Evolutionary conservation across 176 grass and related monocot species (phyloP), one percentile per base, ranked within the genome.

Genomic region (Cymbopogon citratus): DNA sequence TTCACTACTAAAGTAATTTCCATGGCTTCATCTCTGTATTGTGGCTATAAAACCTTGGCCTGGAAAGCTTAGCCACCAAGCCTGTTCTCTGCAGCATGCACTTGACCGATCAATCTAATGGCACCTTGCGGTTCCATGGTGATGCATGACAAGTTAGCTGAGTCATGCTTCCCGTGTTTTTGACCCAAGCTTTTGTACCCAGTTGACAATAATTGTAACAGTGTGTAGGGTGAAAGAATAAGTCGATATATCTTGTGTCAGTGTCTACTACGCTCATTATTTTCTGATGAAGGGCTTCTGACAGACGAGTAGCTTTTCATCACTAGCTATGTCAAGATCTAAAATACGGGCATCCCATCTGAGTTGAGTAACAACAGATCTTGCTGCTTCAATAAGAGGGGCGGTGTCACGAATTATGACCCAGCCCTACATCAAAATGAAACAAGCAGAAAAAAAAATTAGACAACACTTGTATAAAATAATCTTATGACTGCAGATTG

Each of bases 221-320:
- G 79, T 83, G 76, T 74, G 69, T 79, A 35, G 68, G 69, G 48
- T 69, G 25, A 76, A 79, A 83, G 74, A 79, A 90, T 86, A 75
- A 68, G 63, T 74, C 73, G 74, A 83, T 83, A n/a, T 33, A 63
- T 83, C 40, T 67, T 62, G 27, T 86, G 88, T 90, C 88, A 75
- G 69, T 79, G 61, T 63, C 38, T 69, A 57, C 18, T 85, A 35
- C 79, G 48, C 69, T 90, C 80, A 81, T 83, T 86, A 86, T 90
- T 95, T 95, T 88, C 84, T 91, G 71, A 93, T 81, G 52, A 99
- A 96, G 65, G 83, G 83, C 82, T 96, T 99, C 80, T 99, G 97
- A 93, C 97, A 96, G 70, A 99, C 85, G 54, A 99, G 71, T 74
- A 99, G 74, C 56, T 99, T 96, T 80, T 99, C 92, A 71, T 96